Evolutionary conservation across 805 yeast genomes (phyloP).

Genomic region (Zygosaccharomyces bisporus): DNA sequence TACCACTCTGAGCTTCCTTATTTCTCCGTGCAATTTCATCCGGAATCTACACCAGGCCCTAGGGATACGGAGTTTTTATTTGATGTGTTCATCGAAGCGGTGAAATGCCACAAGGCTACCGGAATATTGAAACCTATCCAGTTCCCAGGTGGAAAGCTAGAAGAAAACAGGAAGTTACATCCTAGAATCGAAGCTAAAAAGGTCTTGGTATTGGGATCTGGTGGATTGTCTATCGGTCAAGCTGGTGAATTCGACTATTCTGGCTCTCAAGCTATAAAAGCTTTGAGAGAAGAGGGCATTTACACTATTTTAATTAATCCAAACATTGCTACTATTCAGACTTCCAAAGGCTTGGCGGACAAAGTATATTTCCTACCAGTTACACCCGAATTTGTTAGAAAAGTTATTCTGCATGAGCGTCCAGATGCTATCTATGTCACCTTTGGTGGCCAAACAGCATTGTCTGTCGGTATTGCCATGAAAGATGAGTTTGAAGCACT

Average conservation of each 20-base stretch:
- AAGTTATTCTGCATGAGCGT: constrained; percentile 88
- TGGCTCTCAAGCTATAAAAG: constrained; percentile 98
- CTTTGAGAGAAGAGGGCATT: constrained; percentile 95
- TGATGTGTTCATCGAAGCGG: constrained; percentile 85
- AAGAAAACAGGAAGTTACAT: constrained; percentile 67
- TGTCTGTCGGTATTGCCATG: constrained; percentile 90
- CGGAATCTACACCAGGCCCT: constrained; percentile 99
- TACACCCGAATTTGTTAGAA: constrained; percentile 91
- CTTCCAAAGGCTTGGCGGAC: constrained; percentile 96
- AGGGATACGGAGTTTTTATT: constrained; percentile 96
- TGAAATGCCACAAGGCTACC: constrained; percentile 58
- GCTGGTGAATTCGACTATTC: constrained; percentile 99
- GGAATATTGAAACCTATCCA: constrained; percentile 59
- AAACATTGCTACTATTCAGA: constrained; percentile 96
- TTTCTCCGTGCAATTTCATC: constrained; percentile 98
- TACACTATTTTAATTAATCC: constrained; percentile 95
- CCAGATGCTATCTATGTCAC: constrained; percentile 97
- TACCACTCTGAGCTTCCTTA: constrained; percentile 82
- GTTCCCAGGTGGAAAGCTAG: constrained; percentile 86
- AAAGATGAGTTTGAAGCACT: constrained; percentile 90
- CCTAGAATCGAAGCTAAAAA: constrained; percentile 85
- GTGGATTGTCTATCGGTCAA: constrained; percentile 97
- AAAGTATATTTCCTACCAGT: constrained; percentile 98
- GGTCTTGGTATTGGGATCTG: constrained; percentile 92
- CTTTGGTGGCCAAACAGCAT: constrained; percentile 98